Conservation (phyloP, 345 rosid genomes). For the Salix exigua region DNA sequence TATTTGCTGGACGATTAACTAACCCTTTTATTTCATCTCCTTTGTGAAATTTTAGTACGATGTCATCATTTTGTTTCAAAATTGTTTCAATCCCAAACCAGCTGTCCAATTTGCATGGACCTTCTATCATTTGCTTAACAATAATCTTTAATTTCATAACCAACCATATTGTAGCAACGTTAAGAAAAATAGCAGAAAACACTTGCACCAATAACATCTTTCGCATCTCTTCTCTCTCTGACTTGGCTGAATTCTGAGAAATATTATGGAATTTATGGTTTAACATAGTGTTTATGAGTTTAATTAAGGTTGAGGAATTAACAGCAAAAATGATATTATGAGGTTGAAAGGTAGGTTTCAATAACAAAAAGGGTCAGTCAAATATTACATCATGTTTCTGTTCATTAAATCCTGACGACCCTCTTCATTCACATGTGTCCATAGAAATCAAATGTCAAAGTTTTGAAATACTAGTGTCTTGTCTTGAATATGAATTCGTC, state of each 20-base stretch:
- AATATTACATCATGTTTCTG: neutral
- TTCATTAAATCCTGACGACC: neutral
- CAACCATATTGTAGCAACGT: slow-evolving; percentile 3
- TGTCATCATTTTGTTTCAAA: too few relatives aligned
- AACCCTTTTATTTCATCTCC: too few relatives aligned
- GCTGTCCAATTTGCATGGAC: too few relatives aligned
- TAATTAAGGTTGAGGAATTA: neutral
- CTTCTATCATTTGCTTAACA: slow-evolving; percentile 14
- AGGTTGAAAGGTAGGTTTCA: neutral
- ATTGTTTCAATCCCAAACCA: too few relatives aligned
- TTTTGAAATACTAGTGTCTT: neutral
- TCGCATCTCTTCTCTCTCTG: slow-evolving; percentile 34
- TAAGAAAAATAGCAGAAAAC: neutral
- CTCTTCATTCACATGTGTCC: neutral
- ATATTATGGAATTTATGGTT: too few relatives aligned
- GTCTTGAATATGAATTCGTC: too few relatives aligned
- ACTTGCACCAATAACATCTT: neutral
- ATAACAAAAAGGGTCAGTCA: neutral
- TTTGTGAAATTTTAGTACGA: too few relatives aligned
- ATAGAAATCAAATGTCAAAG: neutral
- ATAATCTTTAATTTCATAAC: slow-evolving; percentile 4
- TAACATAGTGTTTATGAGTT: neutral
- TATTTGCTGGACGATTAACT: too few relatives aligned
- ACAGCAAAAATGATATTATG: neutral
- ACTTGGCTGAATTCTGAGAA: slow-evolving; percentile 43